phyloP scores from a whole-genome alignment of 2,329 filamentous ascomycete species.

The Neofusicoccum laricinum region DNA sequence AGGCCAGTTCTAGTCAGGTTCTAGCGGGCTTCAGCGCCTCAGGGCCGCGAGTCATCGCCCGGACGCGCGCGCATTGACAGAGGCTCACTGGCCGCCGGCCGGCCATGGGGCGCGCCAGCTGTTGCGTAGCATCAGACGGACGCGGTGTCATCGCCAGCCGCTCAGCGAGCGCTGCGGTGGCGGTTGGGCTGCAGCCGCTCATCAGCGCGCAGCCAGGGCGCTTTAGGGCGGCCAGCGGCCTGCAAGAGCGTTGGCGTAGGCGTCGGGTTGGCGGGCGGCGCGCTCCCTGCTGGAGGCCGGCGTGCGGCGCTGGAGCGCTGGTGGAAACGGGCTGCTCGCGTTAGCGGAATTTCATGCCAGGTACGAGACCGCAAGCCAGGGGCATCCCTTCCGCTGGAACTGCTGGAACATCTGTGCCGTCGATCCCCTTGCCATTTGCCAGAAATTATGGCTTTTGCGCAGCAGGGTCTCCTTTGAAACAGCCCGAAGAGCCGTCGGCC shows the following conservation, averaged over 20 bases:
- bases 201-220: slow-evolving; percentile 2
- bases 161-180: neutral
- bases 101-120: slow-evolving; percentile 7
- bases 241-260: slow-evolving; percentile 8
- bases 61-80: slow-evolving; percentile 6
- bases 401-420: slow-evolving; percentile 18
- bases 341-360: slow-evolving; percentile 15
- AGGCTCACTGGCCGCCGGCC: slow-evolving; percentile 17
- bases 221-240: neutral
- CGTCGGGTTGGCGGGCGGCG: neutral
- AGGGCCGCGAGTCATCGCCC: slow-evolving; percentile 12
- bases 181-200: neutral
- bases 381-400: slow-evolving; percentile 16
- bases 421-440: slow-evolving; percentile 17
- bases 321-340: slow-evolving; percentile 14
- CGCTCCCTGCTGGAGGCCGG: slow-evolving; percentile 12
- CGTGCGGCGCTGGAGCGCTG: neutral
- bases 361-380: slow-evolving; percentile 16
- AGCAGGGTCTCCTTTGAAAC: slow-evolving; percentile 30
- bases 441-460: slow-evolving; percentile 18
- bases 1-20: slow-evolving; percentile 11
- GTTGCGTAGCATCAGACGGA: slow-evolving; percentile 6
- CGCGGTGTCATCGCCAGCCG: neutral
- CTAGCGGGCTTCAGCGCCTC: slow-evolving; percentile 12
- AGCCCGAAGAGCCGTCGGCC: slow-evolving; percentile 36